These are phyloP conservation scores for Schrenkiella parvula DNA, from an alignment of 345 rosid species.

Conservation along the genomic window DNA sequence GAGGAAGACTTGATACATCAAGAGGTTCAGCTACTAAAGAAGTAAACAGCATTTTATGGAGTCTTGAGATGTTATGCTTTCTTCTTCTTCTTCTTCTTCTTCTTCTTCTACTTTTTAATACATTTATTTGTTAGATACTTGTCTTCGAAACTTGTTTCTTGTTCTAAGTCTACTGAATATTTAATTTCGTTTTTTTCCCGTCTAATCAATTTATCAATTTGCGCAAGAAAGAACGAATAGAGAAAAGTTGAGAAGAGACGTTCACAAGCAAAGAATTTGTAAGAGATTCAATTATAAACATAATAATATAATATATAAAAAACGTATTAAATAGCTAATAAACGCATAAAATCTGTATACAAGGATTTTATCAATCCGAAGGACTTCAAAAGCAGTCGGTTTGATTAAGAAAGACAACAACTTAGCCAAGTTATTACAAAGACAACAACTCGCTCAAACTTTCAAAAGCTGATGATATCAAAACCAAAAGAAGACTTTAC, in stretches of 20 bases:
- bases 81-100: not conserved
- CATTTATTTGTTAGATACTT: too few relatives aligned
- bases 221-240: too few relatives aligned
- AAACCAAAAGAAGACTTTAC: conserved; percentile 7
- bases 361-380: not conserved
- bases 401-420: not conserved
- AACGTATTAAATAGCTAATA: not conserved
- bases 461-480: conserved; percentile 10
- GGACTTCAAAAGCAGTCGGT: not conserved
- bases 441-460: not conserved
- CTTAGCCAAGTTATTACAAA: conserved; percentile 3
- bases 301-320: not conserved
- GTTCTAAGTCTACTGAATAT: too few relatives aligned
- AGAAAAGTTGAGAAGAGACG: conserved; percentile 9
- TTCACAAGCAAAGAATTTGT: conserved; percentile 16
- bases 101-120: too few relatives aligned
- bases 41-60: not conserved
- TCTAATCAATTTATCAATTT: too few relatives aligned
- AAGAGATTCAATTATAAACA: not conserved
- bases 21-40: not conserved
- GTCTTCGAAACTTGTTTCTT: too few relatives aligned
- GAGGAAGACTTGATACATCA: conserved; percentile 40
- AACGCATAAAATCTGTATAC: not conserved
- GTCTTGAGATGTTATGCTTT: not conserved
- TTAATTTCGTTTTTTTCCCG: too few relatives aligned